Conservation (phyloP, 2,329 filamentous ascomycete species). For the Clonostachys sp. region DNA sequence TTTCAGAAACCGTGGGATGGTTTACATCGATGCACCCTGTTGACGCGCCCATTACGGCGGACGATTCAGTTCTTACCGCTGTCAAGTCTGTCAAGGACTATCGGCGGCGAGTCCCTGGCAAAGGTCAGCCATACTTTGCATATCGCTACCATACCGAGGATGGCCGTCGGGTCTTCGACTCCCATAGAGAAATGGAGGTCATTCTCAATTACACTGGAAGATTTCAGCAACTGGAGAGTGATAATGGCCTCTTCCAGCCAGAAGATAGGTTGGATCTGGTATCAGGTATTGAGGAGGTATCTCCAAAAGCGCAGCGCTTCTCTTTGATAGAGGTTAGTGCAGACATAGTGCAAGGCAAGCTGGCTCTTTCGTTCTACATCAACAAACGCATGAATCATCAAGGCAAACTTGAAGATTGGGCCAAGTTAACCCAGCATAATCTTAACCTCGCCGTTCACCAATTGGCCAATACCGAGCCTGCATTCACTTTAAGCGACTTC, state of each 20-base stretch:
- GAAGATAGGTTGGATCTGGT: background rate
- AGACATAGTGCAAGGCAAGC: background rate
- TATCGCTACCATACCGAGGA: slow-evolving; percentile 23
- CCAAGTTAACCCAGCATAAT: background rate
- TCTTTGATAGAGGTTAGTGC: background rate
- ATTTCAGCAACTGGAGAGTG: slow-evolving; percentile 1
- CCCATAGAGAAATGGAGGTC: slow-evolving; percentile 17
- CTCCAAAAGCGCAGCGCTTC: background rate
- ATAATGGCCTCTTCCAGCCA: slow-evolving; percentile 1
- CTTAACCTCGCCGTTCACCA: background rate
- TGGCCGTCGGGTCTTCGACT: background rate
- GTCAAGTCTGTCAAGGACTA: slow-evolving; percentile 12
- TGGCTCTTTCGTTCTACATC: background rate
- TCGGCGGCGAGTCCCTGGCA: slow-evolving; percentile 9
- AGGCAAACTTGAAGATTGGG: background rate
- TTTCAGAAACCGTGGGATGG: slow-evolving; percentile 36
- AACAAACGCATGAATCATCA: background rate
- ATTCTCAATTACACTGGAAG: slow-evolving; percentile 3
- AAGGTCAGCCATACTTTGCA: slow-evolving; percentile 10
- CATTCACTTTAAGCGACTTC: slow-evolving; percentile 35
- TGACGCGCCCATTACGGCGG: slow-evolving; percentile 4
- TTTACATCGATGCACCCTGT: slow-evolving; percentile 31
- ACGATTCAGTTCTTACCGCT: slow-evolving; percentile 6
- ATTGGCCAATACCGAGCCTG: slow-evolving; percentile 27
- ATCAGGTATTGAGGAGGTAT: background rate